phyloP scores from a whole-genome alignment of 176 grass and related monocot genomes.

The Lolium perenne region DNA sequence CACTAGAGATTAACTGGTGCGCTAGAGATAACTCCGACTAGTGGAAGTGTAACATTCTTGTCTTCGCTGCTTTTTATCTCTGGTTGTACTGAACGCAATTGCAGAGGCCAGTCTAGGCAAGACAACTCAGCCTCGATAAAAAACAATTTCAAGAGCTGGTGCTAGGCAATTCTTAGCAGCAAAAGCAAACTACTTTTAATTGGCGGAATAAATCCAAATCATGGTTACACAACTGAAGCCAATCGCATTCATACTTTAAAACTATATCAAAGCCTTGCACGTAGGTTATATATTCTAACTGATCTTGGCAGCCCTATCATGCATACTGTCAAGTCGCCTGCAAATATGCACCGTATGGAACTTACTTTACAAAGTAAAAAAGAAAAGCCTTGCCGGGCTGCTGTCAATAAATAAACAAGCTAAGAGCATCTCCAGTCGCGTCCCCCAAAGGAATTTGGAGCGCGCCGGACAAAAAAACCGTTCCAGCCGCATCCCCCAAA shows the following conservation, averaged over 20 bases:
- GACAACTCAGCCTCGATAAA: not conserved
- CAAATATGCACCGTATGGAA: not conserved
- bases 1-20: not conserved
- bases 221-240: not conserved
- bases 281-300: not conserved
- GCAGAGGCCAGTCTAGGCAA: not conserved
- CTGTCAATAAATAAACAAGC: not conserved
- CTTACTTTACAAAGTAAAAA: not conserved
- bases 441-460: too few species aligned
- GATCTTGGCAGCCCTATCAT: not conserved
- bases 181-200: not conserved
- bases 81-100: slow-evolving; percentile 11
- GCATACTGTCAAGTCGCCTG: not conserved
- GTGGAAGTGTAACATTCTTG: not conserved
- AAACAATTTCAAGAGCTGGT: not conserved
- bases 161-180: not conserved
- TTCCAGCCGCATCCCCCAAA: too few species aligned
- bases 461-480: too few species aligned
- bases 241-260: not conserved
- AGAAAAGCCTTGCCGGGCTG: not conserved
- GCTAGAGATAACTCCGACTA: not conserved
- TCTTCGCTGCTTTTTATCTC: not conserved
- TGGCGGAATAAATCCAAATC: not conserved
- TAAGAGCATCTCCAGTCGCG: too few species aligned
- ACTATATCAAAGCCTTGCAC: not conserved